Evolutionary conservation across 2,329 filamentous ascomycete genomes (phyloP), one percentile per base, ranked within the genome.

Genomic region (Aspergillus quadricinctus): DNA sequence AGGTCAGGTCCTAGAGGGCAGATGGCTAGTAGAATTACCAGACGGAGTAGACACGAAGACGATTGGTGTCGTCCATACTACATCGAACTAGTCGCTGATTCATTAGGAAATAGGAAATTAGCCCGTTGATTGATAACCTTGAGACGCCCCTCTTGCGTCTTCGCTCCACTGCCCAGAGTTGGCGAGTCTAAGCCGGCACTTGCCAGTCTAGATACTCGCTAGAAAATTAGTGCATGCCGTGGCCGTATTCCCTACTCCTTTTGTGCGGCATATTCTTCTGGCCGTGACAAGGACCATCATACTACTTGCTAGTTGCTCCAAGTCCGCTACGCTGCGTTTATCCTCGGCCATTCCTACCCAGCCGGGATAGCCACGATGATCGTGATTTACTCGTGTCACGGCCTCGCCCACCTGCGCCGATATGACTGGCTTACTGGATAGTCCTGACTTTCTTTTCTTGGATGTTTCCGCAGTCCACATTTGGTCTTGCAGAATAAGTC

Each of bases 81-180:
- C 25, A 8, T 48, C 21, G 40, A 14, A 25, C 23, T 35, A 9
- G 28, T 48, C 25, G 51, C 48, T 46, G 27, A 28, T 35, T 45
- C 48, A 50, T 45, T 37, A 49, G 40, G 41, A 45, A 45, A 45
- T 37, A 49, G 40, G 41, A 45, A 45, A 45, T 23, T 43, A 23
- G 41, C 8, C 6, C 43, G 14, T 23, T 50, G 49, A 52, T 52
- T 55, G 53, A 55, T 55, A 52, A 52, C 46, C 46, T 28, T 49
- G 21, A 52, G 37, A 21, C 11, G 49, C 53, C 53, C 49, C 49
- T 19, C 49, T 48, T 46, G 21, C 14, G 14, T 17, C 31, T 37
- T 29, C 10, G 9, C 19, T 37, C 40, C 40, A 43, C 43, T 25
- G 43, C 43, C 23, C 21, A 46, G 43, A 46, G n/a, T 17, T 37